phyloP scores from a whole-genome alignment of 208 protist species.

The Acanthamoeba castellanii region DNA sequence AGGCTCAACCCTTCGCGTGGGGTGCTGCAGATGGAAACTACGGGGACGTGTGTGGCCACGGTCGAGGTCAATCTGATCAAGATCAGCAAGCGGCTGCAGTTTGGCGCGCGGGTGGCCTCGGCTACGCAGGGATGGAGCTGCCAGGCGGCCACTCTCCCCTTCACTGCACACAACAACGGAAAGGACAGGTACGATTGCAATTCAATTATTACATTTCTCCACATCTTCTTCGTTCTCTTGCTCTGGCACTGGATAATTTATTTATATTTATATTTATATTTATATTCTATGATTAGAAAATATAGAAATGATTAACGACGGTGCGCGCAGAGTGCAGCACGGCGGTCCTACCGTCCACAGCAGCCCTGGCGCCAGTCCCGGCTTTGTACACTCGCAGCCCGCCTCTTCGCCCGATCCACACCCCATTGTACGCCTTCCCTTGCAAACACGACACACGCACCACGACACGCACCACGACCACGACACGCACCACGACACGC shows the following conservation, averaged over 20 bases:
- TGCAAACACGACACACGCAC: neutral
- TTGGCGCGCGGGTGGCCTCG: slow-evolving; percentile 10
- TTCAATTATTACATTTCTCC: too few relatives aligned
- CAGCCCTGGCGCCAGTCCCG: neutral
- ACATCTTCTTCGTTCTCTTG: neutral
- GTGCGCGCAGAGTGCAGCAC: neutral
- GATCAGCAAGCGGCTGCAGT: slow-evolving; percentile 21
- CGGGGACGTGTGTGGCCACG: neutral
- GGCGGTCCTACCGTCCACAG: neutral
- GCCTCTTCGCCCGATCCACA: neutral
- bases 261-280: neutral
- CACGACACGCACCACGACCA: too few relatives aligned
- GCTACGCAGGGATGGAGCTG: slow-evolving; percentile 2
- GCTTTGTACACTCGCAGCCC: neutral
- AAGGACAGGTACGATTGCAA: slow-evolving; percentile 38
- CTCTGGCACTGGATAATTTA: neutral
- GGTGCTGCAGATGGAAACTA: neutral
- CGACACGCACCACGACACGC: too few relatives aligned
- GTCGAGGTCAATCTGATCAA: slow-evolving; percentile 69
- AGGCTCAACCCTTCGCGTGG: too few relatives aligned
- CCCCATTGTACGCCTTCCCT: neutral
- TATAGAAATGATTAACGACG: neutral
- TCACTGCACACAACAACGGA: slow-evolving; percentile 21
- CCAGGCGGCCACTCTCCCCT: neutral
- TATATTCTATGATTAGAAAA: too few relatives aligned